A percentile compares a stretch with the other conserved stretches of the same genome.
These are phyloP conservation scores for Glycine tomentella DNA, from an alignment of 306 rosid species.

Conservation along the genomic window DNA sequence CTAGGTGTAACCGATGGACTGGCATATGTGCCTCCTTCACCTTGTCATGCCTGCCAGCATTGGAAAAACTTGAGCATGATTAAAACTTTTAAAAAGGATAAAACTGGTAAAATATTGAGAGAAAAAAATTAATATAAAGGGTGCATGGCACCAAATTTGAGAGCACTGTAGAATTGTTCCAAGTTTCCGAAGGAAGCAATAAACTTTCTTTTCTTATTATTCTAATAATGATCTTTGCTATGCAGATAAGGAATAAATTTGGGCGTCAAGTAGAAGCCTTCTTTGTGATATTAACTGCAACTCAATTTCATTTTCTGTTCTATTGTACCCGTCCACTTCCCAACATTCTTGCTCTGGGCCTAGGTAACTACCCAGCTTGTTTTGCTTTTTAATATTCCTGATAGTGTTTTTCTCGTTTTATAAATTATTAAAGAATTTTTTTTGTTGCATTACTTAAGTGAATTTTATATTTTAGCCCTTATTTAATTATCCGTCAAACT, in stretches of 20 bases:
- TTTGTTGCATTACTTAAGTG: conserved; percentile 20
- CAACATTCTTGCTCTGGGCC: conserved; percentile 77
- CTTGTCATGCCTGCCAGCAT: conserved; percentile 10
- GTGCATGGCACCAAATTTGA: not conserved
- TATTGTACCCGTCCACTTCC: conserved; percentile 93
- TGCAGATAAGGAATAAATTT: conserved; percentile 77
- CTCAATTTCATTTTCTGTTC: conserved; percentile 91
- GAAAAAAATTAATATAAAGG: not conserved
- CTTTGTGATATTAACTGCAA: conserved; percentile 72
- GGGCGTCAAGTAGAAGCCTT: conserved; percentile 93
- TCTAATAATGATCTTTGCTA: conserved; percentile 35
- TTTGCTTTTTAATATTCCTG: conserved; percentile 10
- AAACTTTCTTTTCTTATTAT: conserved; percentile 6
- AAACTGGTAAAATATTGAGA: not conserved
- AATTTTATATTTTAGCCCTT: not conserved
- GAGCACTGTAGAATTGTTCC: not conserved
- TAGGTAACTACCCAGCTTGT: conserved; percentile 62
- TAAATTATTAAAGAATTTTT: not conserved
- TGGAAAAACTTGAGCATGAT: not conserved
- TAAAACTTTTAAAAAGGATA: not conserved
- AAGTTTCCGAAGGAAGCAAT: not conserved
- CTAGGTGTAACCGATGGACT: not conserved
- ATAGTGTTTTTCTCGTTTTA: not conserved
- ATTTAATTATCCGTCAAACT: not conserved
- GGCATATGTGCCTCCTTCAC: not conserved